Conservation (phyloP, 768 basidiomycete genomes). For the Tulasnella sp. region DNA sequence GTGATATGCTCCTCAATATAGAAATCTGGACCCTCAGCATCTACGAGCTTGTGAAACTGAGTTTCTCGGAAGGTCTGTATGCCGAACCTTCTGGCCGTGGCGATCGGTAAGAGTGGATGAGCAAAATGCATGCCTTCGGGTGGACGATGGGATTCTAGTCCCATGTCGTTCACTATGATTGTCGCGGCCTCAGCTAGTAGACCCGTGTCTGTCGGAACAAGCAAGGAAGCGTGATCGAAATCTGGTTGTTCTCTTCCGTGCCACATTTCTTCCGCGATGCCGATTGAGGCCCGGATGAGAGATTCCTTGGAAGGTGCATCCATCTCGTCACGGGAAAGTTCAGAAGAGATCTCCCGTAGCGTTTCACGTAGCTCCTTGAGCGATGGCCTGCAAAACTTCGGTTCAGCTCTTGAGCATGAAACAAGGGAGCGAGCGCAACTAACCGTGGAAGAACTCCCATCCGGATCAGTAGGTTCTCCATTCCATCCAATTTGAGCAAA, state of each 20-base stretch:
- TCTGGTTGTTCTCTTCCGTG: not conserved
- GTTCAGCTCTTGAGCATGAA: not conserved
- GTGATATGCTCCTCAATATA: slow-evolving; percentile 46
- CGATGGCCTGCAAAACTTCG: not conserved
- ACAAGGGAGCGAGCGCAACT: not conserved
- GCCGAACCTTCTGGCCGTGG: slow-evolving; percentile 26
- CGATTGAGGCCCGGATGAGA: not conserved
- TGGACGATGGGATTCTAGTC: not conserved
- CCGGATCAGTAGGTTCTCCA: not conserved
- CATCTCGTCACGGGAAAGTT: not conserved
- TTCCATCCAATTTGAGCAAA: not conserved
- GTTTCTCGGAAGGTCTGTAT: slow-evolving; percentile 30
- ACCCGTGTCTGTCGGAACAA: not conserved
- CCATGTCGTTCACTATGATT: slow-evolving; percentile 6
- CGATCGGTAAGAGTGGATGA: slow-evolving; percentile 7
- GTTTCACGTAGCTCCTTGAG: not conserved
- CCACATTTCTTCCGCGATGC: not conserved
- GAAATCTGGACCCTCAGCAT: slow-evolving; percentile 35
- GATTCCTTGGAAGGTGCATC: not conserved
- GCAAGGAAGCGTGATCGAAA: not conserved
- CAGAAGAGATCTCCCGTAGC: not conserved
- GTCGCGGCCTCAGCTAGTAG: not conserved
- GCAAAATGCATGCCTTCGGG: slow-evolving; percentile 9
- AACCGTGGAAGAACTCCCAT: slow-evolving; percentile 3
- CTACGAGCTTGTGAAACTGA: slow-evolving; percentile 24